phyloP scores from a whole-genome alignment of 2,329 filamentous ascomycete species.

The Diaporthe ampelina region DNA sequence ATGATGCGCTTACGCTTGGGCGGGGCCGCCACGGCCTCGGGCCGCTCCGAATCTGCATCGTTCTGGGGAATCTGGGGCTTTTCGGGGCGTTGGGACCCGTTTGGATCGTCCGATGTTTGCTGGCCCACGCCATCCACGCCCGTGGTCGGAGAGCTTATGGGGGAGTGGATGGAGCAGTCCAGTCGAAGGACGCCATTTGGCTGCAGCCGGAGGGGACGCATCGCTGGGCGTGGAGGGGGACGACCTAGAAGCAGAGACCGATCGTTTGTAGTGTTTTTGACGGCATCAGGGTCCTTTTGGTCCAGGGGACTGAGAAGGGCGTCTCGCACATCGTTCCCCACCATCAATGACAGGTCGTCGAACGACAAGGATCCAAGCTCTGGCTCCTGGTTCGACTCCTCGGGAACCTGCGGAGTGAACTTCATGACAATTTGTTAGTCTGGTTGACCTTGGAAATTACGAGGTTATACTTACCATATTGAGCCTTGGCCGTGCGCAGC shows the following conservation, averaged over 20 bases:
- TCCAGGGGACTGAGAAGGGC: background rate
- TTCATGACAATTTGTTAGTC: background rate
- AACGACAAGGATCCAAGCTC: no score
- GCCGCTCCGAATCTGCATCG: background rate
- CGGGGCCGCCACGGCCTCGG: background rate
- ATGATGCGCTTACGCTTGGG: background rate
- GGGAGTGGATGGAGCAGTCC: background rate
- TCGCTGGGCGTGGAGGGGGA: no score
- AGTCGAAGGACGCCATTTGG: background rate
- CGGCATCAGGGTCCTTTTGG: rapidly evolving
- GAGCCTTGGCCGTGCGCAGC: rapidly evolving
- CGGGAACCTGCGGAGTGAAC: rapidly evolving
- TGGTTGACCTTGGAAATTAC: background rate
- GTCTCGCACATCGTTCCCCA: background rate
- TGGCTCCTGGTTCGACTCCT: no score
- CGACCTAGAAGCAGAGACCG: no score
- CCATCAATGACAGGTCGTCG: background rate
- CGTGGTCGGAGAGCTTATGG: background rate
- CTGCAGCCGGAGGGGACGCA: background rate
- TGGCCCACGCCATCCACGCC: no score
- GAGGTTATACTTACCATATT: background rate
- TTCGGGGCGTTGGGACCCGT: background rate
- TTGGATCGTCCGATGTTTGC: no score
- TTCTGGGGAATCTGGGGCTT: background rate
- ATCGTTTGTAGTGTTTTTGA: background rate